Percentiles rank a stretch among this genome's conserved stretches.
phyloP scores from a whole-genome alignment of 148 eudicot species.

The Vaccinium corymbosum region DNA sequence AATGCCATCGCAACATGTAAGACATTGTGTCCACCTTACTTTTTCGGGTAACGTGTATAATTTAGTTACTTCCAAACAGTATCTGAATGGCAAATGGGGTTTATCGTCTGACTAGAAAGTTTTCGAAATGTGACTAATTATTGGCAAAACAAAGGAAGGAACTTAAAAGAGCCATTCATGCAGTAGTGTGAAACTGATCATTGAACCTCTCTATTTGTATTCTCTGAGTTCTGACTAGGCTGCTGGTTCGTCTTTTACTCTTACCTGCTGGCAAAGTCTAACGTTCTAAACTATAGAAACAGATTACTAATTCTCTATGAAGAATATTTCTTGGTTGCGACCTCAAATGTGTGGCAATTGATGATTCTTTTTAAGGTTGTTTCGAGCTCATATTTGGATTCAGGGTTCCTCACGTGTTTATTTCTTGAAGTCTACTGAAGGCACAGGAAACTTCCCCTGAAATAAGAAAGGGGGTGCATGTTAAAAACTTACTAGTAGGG shows the following conservation, averaged over 20 bases:
- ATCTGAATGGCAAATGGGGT: not conserved
- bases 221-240: not conserved
- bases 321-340: not conserved
- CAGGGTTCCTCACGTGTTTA: not conserved
- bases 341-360: not conserved
- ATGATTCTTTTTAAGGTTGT: not conserved
- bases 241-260: not conserved
- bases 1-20: not conserved
- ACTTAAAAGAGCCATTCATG: not conserved
- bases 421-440: conserved; percentile 1
- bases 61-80: not conserved
- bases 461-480: not conserved
- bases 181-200: not conserved
- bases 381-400: not conserved
- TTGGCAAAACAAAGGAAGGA: not conserved
- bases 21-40: not conserved
- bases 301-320: not conserved
- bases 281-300: not conserved
- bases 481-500: not conserved
- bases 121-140: not conserved
- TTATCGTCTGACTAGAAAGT: not conserved
- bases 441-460: not conserved
- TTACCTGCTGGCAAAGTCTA: not conserved
- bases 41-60: not conserved
- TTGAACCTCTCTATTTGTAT: conserved; percentile 8